phyloP scores from a whole-genome alignment of 352 stramenopile species.

The Halophytophthora batemanensis region DNA sequence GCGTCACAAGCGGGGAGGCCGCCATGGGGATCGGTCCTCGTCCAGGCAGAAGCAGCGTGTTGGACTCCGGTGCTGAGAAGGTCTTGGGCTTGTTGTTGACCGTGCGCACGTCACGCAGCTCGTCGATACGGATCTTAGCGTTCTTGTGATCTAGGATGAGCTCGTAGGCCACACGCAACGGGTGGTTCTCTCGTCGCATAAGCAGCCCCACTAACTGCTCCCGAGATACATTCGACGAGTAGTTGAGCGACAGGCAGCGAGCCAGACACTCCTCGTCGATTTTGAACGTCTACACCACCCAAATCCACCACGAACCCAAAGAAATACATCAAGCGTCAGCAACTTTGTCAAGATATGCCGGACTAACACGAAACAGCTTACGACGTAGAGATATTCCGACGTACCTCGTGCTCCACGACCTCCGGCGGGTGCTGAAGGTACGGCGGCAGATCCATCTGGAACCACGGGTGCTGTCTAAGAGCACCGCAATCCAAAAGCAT shows the following conservation, averaged over 20 bases:
- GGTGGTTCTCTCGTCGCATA: slow-evolving; percentile 54
- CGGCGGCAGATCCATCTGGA: slow-evolving; percentile 96
- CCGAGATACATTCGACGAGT: slow-evolving; percentile 40
- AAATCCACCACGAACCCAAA: neutral
- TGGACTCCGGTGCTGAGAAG: slow-evolving; percentile 64
- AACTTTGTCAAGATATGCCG: neutral
- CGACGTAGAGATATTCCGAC: slow-evolving; percentile 12
- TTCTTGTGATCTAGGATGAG: slow-evolving; percentile 98
- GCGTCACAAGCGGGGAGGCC: slow-evolving; percentile 69
- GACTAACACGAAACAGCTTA: too few species aligned
- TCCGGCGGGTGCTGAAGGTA: slow-evolving; percentile 97
- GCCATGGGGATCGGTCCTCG: slow-evolving; percentile 79
- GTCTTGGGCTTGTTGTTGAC: slow-evolving; percentile 77
- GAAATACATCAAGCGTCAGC: neutral
- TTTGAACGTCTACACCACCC: slow-evolving; percentile 55
- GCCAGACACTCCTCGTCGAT: slow-evolving; percentile 75
- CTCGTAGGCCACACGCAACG: slow-evolving; percentile 95
- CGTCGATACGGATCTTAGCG: slow-evolving; percentile 90
- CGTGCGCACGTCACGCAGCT: slow-evolving; percentile 68
- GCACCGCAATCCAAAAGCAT: too few species aligned
- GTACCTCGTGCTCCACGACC: slow-evolving; percentile 94
- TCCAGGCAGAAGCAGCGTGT: slow-evolving; percentile 63
- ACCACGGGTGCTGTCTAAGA: slow-evolving; percentile 95
- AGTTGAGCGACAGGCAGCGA: slow-evolving; percentile 57
- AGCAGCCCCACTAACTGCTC: slow-evolving; percentile 61